Conservation (phyloP, 805 yeast genomes). For the Starmerella vitae region DNA sequence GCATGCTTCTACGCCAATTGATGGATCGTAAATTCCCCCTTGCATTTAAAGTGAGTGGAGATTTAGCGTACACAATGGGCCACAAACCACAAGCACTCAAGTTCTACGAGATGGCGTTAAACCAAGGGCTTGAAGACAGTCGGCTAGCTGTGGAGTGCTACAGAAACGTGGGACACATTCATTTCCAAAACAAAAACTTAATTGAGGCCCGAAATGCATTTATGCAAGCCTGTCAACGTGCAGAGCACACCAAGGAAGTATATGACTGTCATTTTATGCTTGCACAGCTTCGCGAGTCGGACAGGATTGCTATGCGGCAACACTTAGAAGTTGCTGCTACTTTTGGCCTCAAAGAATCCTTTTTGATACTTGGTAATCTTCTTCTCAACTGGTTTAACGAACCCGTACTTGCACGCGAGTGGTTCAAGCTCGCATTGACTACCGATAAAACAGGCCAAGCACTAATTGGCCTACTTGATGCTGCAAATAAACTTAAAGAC, state of each 20-base stretch:
- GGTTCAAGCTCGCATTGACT: slow-evolving; percentile 64
- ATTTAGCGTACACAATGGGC: slow-evolving; percentile 44
- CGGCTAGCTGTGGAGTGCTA: slow-evolving; percentile 58
- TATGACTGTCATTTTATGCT: slow-evolving; percentile 63
- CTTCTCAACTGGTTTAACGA: slow-evolving; percentile 67
- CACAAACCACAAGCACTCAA: slow-evolving; percentile 38
- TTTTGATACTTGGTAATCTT: slow-evolving; percentile 62
- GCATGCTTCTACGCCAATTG: slow-evolving; percentile 42
- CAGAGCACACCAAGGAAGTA: slow-evolving; percentile 39
- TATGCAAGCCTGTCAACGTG: slow-evolving; percentile 44
- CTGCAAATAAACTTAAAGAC: slow-evolving; percentile 14
- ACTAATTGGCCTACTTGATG: slow-evolving; percentile 19
- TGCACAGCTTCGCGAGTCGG: slow-evolving; percentile 53
- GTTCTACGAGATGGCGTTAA: slow-evolving; percentile 45
- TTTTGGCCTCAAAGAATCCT: slow-evolving; percentile 64
- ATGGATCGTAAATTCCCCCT: slow-evolving; percentile 53
- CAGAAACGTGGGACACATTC: slow-evolving; percentile 45
- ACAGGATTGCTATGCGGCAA: slow-evolving; percentile 49
- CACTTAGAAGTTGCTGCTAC: slow-evolving; percentile 68
- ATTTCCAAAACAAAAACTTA: slow-evolving; percentile 42
- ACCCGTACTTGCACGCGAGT: slow-evolving; percentile 47
- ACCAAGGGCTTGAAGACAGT: slow-evolving; percentile 34
- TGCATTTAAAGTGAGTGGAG: slow-evolving; percentile 67
- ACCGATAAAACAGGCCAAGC: slow-evolving; percentile 21
- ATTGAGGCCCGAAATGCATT: slow-evolving; percentile 43